phyloP scores from a whole-genome alignment of 176 grass and related monocot species.

The Pontederia crassipes region DNA sequence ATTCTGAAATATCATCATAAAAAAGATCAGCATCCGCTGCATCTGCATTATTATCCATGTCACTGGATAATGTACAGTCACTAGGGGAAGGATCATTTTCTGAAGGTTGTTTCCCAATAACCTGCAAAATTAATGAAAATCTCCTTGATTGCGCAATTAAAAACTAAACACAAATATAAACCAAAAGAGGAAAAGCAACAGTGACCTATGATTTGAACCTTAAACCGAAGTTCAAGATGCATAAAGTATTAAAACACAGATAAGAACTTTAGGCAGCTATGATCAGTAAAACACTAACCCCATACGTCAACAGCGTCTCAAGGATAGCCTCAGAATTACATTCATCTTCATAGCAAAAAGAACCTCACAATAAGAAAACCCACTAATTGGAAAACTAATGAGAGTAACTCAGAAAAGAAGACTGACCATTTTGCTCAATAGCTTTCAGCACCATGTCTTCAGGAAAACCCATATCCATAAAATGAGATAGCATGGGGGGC shows the following conservation, averaged over 20 bases:
- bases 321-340: slow-evolving; percentile 51
- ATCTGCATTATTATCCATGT: slow-evolving; percentile 35
- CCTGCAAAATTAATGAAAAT: slow-evolving; percentile 32
- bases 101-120: slow-evolving; percentile 28
- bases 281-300: slow-evolving; percentile 24
- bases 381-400: neutral
- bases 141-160: neutral
- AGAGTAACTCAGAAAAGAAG: neutral
- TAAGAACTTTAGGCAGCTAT: neutral
- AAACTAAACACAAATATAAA: slow-evolving; percentile 9
- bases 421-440: slow-evolving; percentile 9
- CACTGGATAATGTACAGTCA: slow-evolving; percentile 10
- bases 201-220: neutral
- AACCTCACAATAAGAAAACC: neutral
- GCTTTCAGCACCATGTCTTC: slow-evolving; percentile 17
- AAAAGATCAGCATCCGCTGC: slow-evolving; percentile 30
- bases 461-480: slow-evolving; percentile 14
- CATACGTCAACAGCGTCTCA: slow-evolving; percentile 63
- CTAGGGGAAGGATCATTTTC: slow-evolving; percentile 7
- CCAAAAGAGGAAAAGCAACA: neutral
- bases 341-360: slow-evolving; percentile 31
- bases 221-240: neutral
- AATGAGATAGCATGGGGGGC: neutral
- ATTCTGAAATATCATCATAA: slow-evolving; percentile 19
- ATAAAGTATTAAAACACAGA: neutral